These are phyloP conservation scores for Quercus rubra DNA, from an alignment of 306 rosid genomes.

Conservation along the genomic window DNA sequence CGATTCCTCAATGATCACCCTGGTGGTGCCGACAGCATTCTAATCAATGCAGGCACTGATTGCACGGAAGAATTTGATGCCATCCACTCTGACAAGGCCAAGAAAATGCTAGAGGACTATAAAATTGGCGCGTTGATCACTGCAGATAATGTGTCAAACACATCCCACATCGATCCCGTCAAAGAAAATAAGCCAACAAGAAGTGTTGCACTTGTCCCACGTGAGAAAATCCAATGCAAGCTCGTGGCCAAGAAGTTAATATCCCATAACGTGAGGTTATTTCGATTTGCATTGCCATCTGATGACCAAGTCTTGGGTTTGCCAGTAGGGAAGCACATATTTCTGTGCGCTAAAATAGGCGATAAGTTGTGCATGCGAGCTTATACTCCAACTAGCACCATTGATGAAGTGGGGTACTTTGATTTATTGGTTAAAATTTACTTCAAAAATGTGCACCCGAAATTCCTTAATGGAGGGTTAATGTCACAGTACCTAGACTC, in stretches of 20 bases:
- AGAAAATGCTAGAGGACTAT: conserved; percentile 60
- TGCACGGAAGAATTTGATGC: conserved; percentile 90
- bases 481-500: conserved; percentile 75
- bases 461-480: conserved; percentile 69
- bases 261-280: conserved; percentile 64
- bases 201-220: conserved; percentile 50
- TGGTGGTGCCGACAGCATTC: conserved; percentile 83
- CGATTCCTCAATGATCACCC: conserved; percentile 78
- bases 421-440: conserved; percentile 75
- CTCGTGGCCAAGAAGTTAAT: conserved; percentile 44
- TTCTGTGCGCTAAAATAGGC: conserved; percentile 51
- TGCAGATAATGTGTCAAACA: conserved; percentile 30
- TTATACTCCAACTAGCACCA: conserved; percentile 64
- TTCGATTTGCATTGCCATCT: conserved; percentile 58
- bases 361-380: conserved; percentile 85
- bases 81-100: conserved; percentile 85
- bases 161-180: conserved; percentile 42
- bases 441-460: conserved; percentile 61
- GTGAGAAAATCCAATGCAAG: conserved; percentile 62
- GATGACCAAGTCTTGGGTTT: conserved; percentile 63
- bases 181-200: conserved; percentile 21
- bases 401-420: conserved; percentile 60
- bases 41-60: conserved; percentile 84
- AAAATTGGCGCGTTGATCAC: conserved; percentile 60
- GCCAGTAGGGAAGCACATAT: conserved; percentile 80